These are phyloP conservation scores for Desmodesmus armatus DNA, from an alignment of 139 green algal species.

Conservation along the genomic window DNA sequence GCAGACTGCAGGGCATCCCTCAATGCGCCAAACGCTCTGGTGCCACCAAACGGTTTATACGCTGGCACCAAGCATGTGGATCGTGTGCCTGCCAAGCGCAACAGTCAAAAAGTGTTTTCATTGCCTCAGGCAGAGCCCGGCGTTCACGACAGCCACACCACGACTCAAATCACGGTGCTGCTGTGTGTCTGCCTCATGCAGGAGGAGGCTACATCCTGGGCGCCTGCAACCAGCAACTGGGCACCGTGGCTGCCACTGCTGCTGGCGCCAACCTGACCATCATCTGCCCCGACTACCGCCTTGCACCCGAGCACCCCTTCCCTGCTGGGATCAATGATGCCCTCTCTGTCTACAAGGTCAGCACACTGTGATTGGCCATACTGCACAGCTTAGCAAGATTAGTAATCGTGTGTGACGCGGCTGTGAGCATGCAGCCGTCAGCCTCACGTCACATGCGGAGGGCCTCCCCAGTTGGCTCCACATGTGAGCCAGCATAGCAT, in stretches of 20 bases:
- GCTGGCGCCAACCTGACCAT: neutral
- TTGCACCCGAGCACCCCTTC: conserved; percentile 36
- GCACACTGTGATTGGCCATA: too few species aligned
- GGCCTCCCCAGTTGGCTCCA: too few species aligned
- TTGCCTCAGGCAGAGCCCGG: too few species aligned
- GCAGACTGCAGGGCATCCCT: neutral
- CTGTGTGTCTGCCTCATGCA: neutral
- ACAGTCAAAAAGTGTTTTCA: neutral
- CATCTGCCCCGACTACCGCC: conserved; percentile 26
- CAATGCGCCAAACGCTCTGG: neutral
- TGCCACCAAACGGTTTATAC: neutral
- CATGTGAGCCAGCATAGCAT: too few species aligned
- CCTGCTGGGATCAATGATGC: conserved; percentile 31
- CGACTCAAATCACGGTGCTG: neutral
- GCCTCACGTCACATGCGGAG: too few species aligned
- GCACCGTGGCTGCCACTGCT: neutral
- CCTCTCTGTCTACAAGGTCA: conserved; percentile 8
- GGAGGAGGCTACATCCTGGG: conserved; percentile 3
- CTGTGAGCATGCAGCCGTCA: too few species aligned
- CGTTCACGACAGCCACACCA: too few species aligned
- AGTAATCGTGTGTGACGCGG: too few species aligned
- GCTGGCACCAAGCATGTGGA: neutral
- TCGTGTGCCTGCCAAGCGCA: neutral
- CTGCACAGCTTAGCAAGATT: too few species aligned
- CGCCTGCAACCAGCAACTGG: neutral